Base-by-base conservation (phyloP, 805 yeast genomes). In the Wickerhamiella vanderwaltii region DNA sequence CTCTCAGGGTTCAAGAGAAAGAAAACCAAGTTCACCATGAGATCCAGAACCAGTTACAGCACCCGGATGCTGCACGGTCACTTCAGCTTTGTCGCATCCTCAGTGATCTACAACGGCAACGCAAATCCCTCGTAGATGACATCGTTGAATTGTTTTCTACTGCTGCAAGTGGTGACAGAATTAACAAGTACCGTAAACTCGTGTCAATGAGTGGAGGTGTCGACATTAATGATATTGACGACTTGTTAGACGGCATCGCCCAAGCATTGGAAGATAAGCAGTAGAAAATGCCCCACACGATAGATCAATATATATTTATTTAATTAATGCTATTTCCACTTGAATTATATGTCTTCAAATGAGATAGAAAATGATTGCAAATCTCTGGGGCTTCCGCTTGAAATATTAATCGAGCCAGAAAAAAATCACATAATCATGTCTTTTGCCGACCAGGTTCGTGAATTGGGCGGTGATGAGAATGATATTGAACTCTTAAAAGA, bases 381-480 rank as follows among this genome's bases (percentile, higher is more conserved):
- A n/a, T n/a, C 30, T 7, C 33, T 29, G 6, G 13, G 17, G 33
- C 17, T 29, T 28, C 6, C 12, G 6, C 6, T 28, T n/a, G n/a
- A n/a, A n/a, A n/a, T 29, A 23, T 23, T 7, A 7, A 7, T 23
- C 26, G 11, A 11, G 11, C 17, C 17, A 9, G 28, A 29, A 37
- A 37, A 36, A 37, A 28, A 37, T 37, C 30, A 35, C 32, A 37
- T 28, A 37, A 29, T 36, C 43, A 44, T 44, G 43, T 60, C 57
- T 6, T 58, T 83, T 37, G 75, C 80, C 50, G 73, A 76, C 46
- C 93, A 80, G 62, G 93, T 94, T 2, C 57, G 77, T 11, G 77
- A 77, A 17, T 62, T 87, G 22, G 95, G 96, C 25, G 97, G 95
- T 16, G 70, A 84, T 12, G 91, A 82, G 50, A 87, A 77, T 17